Evolutionary conservation across 1,284 basidiomycete species (phyloP), one percentile per base, ranked within the genome.

Genomic region (Cutaneotrichosporon daszewskae): DNA sequence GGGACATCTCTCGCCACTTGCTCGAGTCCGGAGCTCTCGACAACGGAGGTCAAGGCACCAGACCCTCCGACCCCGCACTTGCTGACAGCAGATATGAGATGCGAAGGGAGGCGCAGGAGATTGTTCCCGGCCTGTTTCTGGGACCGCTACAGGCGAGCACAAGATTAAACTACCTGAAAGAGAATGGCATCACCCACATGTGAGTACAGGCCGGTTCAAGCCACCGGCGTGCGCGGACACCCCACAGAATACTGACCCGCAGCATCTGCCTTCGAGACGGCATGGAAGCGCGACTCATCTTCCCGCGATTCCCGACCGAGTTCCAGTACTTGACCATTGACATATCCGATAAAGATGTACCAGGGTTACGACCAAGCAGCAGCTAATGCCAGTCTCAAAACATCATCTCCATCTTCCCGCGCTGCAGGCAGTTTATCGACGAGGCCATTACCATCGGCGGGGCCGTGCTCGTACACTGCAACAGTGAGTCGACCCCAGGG

Each of bases 71-170:
- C 19, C n/a, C 32, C 16, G 17, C 33, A 27, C 14, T 31, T 10
- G 20, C 43, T 39, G 28, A 43, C 39, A 11, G 10, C 43, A 91
- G 87, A 63, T 95, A 95, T 62, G 90, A 95, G 68, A 95, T 95
- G 91, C 78, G 91, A 32, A 75, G 90, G 33, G 84, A 92, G 62
- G 89, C 88, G 54, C 91, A 96, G 72, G 82, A 90, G 68, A 90
- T 95, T 57, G 75, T 94, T 0, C 87, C 87, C 3, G 81, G 81
- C 10, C 78, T 96, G 31, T 78, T 81, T 33, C 79, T 95, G 2
- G 91, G 91, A 0, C 89, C 90, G 1, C 88, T 91, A 56, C 85
- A 89, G 57, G 83, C 84, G 3, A 87, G 87, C 2, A 88, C 87
- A 58, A 84, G 84, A 4, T 70, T 87, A 14, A 76, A 81, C 14